phyloP scores from a whole-genome alignment of 306 rosid genomes.

The Biancaea sappan region DNA sequence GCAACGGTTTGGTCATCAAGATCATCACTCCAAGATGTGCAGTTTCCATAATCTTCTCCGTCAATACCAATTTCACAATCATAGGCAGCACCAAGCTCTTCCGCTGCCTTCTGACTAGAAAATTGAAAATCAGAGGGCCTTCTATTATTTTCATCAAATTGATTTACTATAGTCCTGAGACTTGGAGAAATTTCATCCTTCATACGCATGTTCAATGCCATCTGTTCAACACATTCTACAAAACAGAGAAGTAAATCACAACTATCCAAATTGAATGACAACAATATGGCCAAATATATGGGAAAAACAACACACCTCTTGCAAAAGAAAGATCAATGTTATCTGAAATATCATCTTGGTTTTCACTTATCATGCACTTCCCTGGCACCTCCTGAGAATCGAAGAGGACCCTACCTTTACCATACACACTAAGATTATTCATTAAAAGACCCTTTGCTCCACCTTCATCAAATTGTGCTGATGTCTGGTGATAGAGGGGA shows the following conservation, averaged over 20 bases:
- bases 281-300: conserved; percentile 30
- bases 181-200: conserved; percentile 93
- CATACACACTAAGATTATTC: conserved; percentile 92
- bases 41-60: conserved; percentile 51
- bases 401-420: conserved; percentile 85
- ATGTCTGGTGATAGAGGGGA: conserved; percentile 93
- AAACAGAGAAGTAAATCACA: conserved; percentile 7
- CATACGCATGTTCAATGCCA: conserved; percentile 59
- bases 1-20: conserved; percentile 57
- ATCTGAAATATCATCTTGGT: conserved; percentile 59
- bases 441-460: conserved; percentile 95
- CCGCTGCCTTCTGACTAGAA: conserved; percentile 44
- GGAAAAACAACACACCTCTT: conserved; percentile 60
- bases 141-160: conserved; percentile 76
- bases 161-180: conserved; percentile 66
- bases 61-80: conserved; percentile 55
- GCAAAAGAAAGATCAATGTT: conserved; percentile 84
- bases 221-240: conserved; percentile 79
- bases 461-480: conserved; percentile 97
- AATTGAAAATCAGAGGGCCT: conserved; percentile 63
- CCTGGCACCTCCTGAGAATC: conserved; percentile 87
- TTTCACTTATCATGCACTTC: conserved; percentile 56
- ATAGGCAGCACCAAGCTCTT: conserved; percentile 42
- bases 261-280: conserved; percentile 28
- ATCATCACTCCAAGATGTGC: conserved; percentile 62